Conservation (phyloP, 2,329 filamentous ascomycete species). For the Colletotrichum melonis region DNA sequence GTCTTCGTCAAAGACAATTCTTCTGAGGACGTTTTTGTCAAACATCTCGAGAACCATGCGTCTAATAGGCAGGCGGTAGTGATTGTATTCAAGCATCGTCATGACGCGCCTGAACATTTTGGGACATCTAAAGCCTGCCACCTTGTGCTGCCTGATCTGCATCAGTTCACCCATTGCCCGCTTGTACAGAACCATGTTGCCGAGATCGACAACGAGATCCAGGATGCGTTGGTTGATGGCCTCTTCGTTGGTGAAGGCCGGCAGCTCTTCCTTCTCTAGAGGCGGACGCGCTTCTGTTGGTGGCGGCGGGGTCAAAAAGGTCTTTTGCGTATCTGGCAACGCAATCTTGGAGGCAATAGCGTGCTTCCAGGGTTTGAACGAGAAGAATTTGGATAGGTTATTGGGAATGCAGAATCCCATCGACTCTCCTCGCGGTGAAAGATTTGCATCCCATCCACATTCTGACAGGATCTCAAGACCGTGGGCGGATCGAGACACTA, state of each 20-base stretch:
- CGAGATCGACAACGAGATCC: slow-evolving; percentile 86
- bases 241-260: slow-evolving; percentile 65
- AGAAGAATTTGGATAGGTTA: slow-evolving; percentile 82
- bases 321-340: slow-evolving; percentile 64
- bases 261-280: slow-evolving; percentile 54
- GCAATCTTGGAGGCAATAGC: slow-evolving; percentile 57
- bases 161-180: slow-evolving; percentile 85
- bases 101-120: slow-evolving; percentile 88
- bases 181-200: slow-evolving; percentile 93
- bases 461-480: slow-evolving; percentile 92
- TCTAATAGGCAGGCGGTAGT: slow-evolving; percentile 87
- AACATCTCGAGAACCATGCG: slow-evolving; percentile 95
- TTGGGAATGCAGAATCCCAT: slow-evolving; percentile 89
- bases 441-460: slow-evolving; percentile 92
- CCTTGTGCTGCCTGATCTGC: slow-evolving; percentile 81
- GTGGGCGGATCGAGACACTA: slow-evolving; percentile 92
- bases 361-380: slow-evolving; percentile 71
- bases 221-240: slow-evolving; percentile 83
- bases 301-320: slow-evolving; percentile 58
- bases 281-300: slow-evolving; percentile 53
- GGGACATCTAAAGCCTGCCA: slow-evolving; percentile 79
- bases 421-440: slow-evolving; percentile 83
- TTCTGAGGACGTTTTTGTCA: slow-evolving; percentile 87
- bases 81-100: slow-evolving; percentile 86
- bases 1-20: slow-evolving; percentile 85